These are phyloP conservation scores for Aspergillus sp. DNA, from an alignment of 2,329 filamentous ascomycete species.

Conservation along the genomic window DNA sequence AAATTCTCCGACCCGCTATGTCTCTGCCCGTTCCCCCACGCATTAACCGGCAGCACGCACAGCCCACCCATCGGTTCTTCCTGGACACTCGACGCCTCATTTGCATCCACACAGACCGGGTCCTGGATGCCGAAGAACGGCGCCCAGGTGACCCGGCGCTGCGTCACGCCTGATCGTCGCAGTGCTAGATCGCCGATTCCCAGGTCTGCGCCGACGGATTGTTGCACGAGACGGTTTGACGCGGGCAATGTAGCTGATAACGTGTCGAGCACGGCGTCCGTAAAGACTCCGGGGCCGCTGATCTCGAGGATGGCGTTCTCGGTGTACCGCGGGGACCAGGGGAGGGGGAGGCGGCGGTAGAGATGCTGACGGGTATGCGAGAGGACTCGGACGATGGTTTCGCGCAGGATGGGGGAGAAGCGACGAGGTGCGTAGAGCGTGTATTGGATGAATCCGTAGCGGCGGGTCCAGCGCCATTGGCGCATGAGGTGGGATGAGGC, in stretches of 20 bases:
- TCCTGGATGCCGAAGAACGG: slow-evolving; percentile 30
- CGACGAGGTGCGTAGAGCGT: slow-evolving; percentile 35
- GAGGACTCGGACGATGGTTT: slow-evolving; percentile 31
- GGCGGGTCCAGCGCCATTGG: slow-evolving; percentile 35
- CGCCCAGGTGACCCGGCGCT: slow-evolving; percentile 33
- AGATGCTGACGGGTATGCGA: slow-evolving; percentile 31
- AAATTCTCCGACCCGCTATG: slow-evolving; percentile 32
- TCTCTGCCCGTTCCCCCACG: slow-evolving; percentile 37
- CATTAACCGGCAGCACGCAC: slow-evolving; percentile 84
- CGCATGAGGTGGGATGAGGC: slow-evolving; percentile 30
- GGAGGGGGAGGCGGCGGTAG: slow-evolving; percentile 7
- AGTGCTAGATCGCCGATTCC: slow-evolving; percentile 22
- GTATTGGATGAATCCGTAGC: slow-evolving; percentile 36
- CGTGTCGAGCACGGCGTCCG: slow-evolving; percentile 32
- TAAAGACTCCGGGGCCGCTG: slow-evolving; percentile 36
- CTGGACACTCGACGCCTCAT: slow-evolving; percentile 43
- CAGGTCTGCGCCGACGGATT: slow-evolving; percentile 24
- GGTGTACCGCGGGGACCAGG: slow-evolving; percentile 21
- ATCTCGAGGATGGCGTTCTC: slow-evolving; percentile 31
- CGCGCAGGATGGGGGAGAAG: slow-evolving; percentile 34
- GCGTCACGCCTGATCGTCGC: slow-evolving; percentile 1
- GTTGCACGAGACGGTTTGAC: slow-evolving; percentile 24
- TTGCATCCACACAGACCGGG: slow-evolving; percentile 26
- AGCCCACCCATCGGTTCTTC: slow-evolving; percentile 66
- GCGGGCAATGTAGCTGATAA: slow-evolving; percentile 28